Conservation (phyloP, 2,329 filamentous ascomycete genomes). For the Arachnopeziza araneosa region DNA sequence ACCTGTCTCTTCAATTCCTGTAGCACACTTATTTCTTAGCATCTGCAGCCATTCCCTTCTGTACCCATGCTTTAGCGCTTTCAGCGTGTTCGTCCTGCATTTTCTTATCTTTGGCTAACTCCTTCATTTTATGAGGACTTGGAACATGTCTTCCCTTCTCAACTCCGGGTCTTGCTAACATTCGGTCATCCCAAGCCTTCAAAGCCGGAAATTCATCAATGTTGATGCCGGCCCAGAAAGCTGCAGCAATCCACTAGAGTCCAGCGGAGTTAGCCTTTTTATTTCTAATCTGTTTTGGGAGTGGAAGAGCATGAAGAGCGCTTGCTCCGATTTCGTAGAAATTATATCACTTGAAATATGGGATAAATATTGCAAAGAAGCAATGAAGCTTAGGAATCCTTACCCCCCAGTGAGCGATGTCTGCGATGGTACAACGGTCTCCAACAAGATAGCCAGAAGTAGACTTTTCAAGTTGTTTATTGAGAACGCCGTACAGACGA, state of each 20-base stretch:
- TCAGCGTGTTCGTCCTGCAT: slow-evolving; percentile 53
- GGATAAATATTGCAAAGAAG: too few relatives aligned
- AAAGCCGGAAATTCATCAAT: slow-evolving; percentile 71
- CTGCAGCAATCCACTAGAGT: neutral
- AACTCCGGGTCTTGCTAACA: slow-evolving; percentile 64
- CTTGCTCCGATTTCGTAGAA: neutral
- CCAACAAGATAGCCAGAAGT: slow-evolving; percentile 57
- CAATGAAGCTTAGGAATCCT: neutral
- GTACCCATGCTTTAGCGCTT: slow-evolving; percentile 56
- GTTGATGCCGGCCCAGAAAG: slow-evolving; percentile 50
- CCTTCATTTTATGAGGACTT: slow-evolving; percentile 55
- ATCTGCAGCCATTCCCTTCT: slow-evolving; percentile 53
- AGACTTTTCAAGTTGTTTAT: slow-evolving; percentile 60
- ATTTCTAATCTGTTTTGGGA: too few relatives aligned
- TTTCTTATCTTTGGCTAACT: slow-evolving; percentile 39
- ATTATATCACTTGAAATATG: too few relatives aligned
- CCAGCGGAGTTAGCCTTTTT: neutral
- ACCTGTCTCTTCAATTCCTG: neutral
- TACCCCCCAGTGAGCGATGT: slow-evolving; percentile 69
- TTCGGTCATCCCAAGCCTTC: slow-evolving; percentile 69
- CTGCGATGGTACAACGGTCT: slow-evolving; percentile 66
- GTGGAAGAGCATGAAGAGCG: neutral
- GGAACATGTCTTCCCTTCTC: slow-evolving; percentile 74
- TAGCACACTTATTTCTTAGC: slow-evolving; percentile 16
- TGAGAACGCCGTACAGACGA: slow-evolving; percentile 73